Evolutionary conservation across 139 green algal species (phyloP).

Genomic region (Axilococcus clingmanii): DNA sequence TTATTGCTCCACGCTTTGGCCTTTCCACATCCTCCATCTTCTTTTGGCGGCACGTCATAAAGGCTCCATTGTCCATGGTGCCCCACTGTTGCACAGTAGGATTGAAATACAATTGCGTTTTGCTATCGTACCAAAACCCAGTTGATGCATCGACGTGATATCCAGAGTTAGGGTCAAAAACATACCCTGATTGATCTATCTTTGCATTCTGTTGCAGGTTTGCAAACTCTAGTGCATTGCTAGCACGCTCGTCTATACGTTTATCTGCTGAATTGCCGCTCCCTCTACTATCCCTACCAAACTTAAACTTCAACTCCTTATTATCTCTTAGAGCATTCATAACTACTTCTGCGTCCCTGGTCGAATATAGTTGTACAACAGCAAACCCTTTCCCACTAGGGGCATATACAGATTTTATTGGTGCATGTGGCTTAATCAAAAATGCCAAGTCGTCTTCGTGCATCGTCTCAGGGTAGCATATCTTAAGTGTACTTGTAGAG

Average conservation of each 20-base stretch:
- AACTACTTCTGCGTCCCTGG: not conserved
- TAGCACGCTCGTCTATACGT: not conserved
- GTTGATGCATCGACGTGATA: constrained; percentile 46
- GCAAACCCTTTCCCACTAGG: not conserved
- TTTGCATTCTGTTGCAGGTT: too few species aligned
- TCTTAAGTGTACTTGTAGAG: too few species aligned
- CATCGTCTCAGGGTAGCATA: too few species aligned
- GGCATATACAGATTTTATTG: not conserved
- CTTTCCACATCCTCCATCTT: not conserved
- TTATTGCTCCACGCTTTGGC: not conserved
- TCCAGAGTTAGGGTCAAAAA: constrained; percentile 39
- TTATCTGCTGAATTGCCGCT: not conserved
- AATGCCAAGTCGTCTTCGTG: too few species aligned
- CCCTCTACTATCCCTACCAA: too few species aligned
- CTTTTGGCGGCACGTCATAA: constrained; percentile 13
- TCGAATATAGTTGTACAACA: not conserved
- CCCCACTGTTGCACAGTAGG: constrained; percentile 37
- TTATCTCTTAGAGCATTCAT: not conserved
- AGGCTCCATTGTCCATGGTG: constrained; percentile 30
- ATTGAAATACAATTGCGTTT: constrained; percentile 48
- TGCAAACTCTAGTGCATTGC: not conserved
- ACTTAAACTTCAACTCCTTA: not conserved
- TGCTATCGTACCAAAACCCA: constrained; percentile 60
- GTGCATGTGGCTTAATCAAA: too few species aligned
- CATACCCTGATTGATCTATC: constrained; percentile 25